Percentiles rank a stretch among this genome's conserved stretches.
Conservation (phyloP, 495 filamentous ascomycete genomes). For the Neurospora sp. region DNA sequence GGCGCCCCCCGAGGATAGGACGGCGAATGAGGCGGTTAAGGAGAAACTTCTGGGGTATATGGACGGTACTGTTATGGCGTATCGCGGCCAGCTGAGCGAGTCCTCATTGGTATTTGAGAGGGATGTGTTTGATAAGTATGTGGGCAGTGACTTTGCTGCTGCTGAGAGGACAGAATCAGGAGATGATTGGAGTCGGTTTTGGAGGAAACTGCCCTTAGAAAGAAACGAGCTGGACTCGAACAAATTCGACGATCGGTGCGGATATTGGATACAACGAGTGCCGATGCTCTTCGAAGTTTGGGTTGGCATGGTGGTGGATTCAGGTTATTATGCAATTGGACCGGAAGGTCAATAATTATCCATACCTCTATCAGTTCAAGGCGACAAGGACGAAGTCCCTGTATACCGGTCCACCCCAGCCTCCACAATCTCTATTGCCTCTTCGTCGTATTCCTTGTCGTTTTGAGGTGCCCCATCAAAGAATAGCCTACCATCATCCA, state of each 20-base stretch:
- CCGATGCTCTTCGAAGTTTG: background rate
- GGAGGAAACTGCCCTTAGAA: background rate
- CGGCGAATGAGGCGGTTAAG: background rate
- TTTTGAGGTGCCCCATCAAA: too few species aligned
- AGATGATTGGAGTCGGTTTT: background rate
- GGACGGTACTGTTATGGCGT: conserved; percentile 2
- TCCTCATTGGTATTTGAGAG: background rate
- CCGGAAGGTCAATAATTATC: background rate
- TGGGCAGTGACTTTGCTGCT: background rate
- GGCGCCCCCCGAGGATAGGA: background rate
- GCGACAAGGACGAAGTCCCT: too few species aligned
- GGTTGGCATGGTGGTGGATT: background rate
- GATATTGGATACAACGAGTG: background rate
- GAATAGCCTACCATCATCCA: too few species aligned
- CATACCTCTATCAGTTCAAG: too few species aligned
- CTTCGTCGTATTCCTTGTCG: too few species aligned
- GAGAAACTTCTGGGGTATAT: background rate
- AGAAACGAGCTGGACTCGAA: background rate
- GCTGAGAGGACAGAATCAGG: background rate
- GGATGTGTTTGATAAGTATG: background rate
- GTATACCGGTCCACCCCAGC: too few species aligned
- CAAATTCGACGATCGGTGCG: background rate
- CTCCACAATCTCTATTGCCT: too few species aligned
- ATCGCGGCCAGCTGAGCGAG: background rate
- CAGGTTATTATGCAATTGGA: background rate